Conservation (phyloP, 805 yeast genomes). For the Cephaloascus fragrans region DNA sequence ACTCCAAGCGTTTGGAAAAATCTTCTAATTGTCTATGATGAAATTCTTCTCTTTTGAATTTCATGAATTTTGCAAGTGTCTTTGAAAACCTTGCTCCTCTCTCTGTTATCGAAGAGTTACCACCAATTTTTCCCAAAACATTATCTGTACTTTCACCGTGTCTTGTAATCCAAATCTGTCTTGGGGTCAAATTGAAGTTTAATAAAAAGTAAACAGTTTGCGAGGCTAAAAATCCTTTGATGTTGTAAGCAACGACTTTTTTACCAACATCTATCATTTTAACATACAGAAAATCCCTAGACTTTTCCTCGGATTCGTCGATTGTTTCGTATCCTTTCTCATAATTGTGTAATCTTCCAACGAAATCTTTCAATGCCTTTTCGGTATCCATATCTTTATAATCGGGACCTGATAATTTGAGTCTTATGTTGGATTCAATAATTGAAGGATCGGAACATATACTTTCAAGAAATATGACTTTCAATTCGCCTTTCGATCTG, state of each 20-base stretch:
- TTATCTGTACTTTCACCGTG: constrained; percentile 92
- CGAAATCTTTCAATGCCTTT: constrained; percentile 71
- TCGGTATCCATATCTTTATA: constrained; percentile 79
- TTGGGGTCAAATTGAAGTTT: constrained; percentile 78
- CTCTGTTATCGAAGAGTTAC: constrained; percentile 72
- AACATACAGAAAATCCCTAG: constrained; percentile 69
- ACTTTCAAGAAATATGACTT: constrained; percentile 79
- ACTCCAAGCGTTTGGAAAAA: constrained; percentile 34
- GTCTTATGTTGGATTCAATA: constrained; percentile 72
- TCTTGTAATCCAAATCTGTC: constrained; percentile 91
- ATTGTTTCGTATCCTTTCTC: constrained; percentile 87
- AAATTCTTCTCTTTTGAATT: constrained; percentile 59
- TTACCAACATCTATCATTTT: constrained; percentile 95
- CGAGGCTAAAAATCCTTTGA: constrained; percentile 80
- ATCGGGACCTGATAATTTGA: constrained; percentile 90
- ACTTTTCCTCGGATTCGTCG: constrained; percentile 59
- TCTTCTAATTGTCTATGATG: constrained; percentile 49
- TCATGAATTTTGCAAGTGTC: constrained; percentile 68
- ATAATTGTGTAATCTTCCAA: constrained; percentile 71
- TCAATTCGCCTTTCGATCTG: constrained; percentile 50
- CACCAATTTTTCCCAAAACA: constrained; percentile 81
- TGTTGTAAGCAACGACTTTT: constrained; percentile 85
- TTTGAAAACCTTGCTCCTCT: constrained; percentile 70
- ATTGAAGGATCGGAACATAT: constrained; percentile 74
- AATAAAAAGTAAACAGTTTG: constrained; percentile 86